Evolutionary conservation across 345 rosid genomes (phyloP), one percentile per base, ranked within the genome.

Genomic region (Draba incana): DNA sequence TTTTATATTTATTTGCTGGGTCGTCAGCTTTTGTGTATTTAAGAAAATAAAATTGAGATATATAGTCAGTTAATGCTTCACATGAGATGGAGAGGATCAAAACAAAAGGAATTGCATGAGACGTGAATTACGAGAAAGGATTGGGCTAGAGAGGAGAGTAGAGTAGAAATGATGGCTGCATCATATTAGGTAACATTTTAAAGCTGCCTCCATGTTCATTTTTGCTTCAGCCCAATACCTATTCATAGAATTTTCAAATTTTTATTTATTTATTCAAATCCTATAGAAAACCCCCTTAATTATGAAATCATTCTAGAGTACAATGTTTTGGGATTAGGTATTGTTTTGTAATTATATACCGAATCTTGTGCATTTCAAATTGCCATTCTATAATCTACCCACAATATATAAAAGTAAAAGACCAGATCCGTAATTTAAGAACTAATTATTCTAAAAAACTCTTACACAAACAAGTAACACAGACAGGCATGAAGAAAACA

Each of bases 161-260:
- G 83, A 74, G 31, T 74, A 70, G 83, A 64, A 75, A 84, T 85
- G 85, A 85, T 87, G 74, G 73, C 72, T 75, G 78, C 68, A 68
- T 61, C 75, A 72, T 60, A 62, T 79, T 42, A 77, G 80, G 83
- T 73, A 84, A 77, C 66, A 62, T 70, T 39, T 66, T 74, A 84
- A 79, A 76, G 80, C 77, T 83, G 81, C 63, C 66, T 71, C 85
- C 89, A 78, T 83, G 84, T 72, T 80, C 73, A 13, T 63, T n/a
- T 45, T 50, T 43, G 61, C 69, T 61, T 20, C 44, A n/a, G 63
- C 35, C 28, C 57, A 60, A 20, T 56, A 59, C 63, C 50, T 66
- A 42, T 48, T 50, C 11, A 58, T 66, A 50, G 54, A 57, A 57
- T 9, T 0, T 38, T 49, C 42, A 41, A 23, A 51, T 50, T 73